Conservation (phyloP, 805 yeast genomes). For the Yarrowia yakushimensis region DNA sequence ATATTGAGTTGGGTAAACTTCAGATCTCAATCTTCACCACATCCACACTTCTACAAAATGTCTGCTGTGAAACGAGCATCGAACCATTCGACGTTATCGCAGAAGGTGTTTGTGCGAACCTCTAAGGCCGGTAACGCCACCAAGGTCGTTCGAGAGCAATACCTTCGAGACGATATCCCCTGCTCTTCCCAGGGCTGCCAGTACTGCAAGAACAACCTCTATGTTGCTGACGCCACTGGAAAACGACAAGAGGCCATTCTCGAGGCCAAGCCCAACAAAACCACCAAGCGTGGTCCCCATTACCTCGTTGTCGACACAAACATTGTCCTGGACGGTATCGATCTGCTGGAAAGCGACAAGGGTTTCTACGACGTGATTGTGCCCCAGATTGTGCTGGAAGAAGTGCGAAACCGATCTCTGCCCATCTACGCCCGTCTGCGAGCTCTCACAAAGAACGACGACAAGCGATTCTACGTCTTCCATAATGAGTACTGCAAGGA, state of each 20-base stretch:
- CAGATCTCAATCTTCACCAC: background rate
- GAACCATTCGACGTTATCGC: conserved; percentile 30
- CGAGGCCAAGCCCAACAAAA: conserved; percentile 53
- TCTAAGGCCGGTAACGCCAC: conserved; percentile 79
- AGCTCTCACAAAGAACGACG: conserved; percentile 64
- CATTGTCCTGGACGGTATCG: conserved; percentile 82
- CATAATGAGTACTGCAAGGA: conserved; percentile 84
- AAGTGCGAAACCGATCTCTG: conserved; percentile 79
- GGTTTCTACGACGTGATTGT: conserved; percentile 85
- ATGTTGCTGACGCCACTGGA: conserved; percentile 62
- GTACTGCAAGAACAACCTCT: conserved; percentile 51
- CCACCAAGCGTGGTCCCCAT: conserved; percentile 57
- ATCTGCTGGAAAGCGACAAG: conserved; percentile 70
- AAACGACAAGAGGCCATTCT: conserved; percentile 63
- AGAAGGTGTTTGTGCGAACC: conserved; percentile 85
- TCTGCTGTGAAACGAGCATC: conserved; percentile 24
- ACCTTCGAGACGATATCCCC: conserved; percentile 86
- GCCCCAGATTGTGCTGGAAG: conserved; percentile 95
- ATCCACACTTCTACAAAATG: background rate
- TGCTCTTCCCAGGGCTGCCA: conserved; percentile 74
- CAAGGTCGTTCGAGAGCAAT: conserved; percentile 91
- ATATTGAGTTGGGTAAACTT: background rate
- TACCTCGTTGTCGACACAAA: conserved; percentile 86
- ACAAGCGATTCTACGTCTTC: conserved; percentile 81
- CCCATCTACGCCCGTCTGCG: conserved; percentile 86